A percentile compares a stretch with the other conserved stretches of the same genome.
phyloP scores from a whole-genome alignment of 1,284 basidiomycete genomes.

The Rugiboletus extremiorientalis region DNA sequence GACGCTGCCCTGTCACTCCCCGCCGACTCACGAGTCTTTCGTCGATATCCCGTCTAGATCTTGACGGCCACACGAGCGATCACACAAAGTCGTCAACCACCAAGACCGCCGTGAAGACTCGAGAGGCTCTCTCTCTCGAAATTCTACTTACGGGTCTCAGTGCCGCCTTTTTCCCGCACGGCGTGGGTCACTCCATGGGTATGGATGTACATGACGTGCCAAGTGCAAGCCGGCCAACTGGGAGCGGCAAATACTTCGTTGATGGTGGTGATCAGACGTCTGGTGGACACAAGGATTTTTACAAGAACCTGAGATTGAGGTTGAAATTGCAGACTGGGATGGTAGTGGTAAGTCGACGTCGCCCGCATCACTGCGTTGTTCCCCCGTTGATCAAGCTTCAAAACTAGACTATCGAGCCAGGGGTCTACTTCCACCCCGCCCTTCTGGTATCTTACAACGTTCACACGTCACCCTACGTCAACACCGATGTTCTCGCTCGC shows the following conservation, averaged over 20 bases:
- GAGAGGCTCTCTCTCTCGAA: conserved; percentile 23
- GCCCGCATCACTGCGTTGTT: neutral
- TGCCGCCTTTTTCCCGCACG: conserved; percentile 89
- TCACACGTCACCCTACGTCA: conserved; percentile 66
- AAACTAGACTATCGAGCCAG: conserved; percentile 80
- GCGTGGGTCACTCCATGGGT: conserved; percentile 85
- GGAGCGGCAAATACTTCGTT: conserved; percentile 42
- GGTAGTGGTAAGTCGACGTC: conserved; percentile 65
- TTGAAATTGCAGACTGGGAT: conserved; percentile 72
- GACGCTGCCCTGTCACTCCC: neutral
- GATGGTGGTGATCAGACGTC: conserved; percentile 6
- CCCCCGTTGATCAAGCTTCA: neutral
- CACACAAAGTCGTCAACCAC: neutral
- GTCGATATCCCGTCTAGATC: conserved; percentile 1
- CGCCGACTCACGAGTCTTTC: neutral
- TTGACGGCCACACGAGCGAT: neutral
- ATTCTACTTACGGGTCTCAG: conserved; percentile 77
- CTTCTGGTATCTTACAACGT: conserved; percentile 59
- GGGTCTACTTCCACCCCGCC: conserved; percentile 83
- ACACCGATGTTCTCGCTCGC: conserved; percentile 65
- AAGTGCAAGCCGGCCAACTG: conserved; percentile 63
- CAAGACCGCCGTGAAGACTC: conserved; percentile 14
- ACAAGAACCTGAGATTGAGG: conserved; percentile 75
- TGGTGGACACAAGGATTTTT: conserved; percentile 54
- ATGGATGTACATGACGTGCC: conserved; percentile 89